phyloP scores from a whole-genome alignment of 1,284 basidiomycete genomes.

The Puccinia novopanici region DNA sequence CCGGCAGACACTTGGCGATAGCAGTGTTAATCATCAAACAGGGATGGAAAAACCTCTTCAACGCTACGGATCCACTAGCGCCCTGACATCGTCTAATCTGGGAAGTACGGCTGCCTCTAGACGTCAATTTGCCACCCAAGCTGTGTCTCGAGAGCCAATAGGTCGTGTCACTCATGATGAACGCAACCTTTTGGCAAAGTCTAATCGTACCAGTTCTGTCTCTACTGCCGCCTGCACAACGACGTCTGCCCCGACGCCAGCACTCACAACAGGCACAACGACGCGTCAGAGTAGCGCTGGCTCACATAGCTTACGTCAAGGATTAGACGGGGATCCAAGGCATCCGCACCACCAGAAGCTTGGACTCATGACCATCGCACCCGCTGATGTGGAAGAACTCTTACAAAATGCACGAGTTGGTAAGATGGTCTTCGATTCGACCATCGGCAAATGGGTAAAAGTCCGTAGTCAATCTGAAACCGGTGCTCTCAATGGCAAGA shows the following conservation, averaged over 20 bases:
- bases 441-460: constrained; percentile 46
- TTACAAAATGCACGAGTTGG: constrained; percentile 45
- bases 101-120: constrained; percentile 5
- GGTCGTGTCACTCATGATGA: constrained; percentile 20
- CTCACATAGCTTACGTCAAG: constrained; percentile 7
- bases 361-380: constrained; percentile 49
- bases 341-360: constrained; percentile 34
- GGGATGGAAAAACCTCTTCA: neutral
- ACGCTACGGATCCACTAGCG: constrained; percentile 18
- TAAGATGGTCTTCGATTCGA: constrained; percentile 50
- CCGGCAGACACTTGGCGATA: constrained; percentile 44
- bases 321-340: constrained; percentile 8
- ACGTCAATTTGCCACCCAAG: constrained; percentile 44
- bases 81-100: constrained; percentile 5
- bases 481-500: constrained; percentile 17
- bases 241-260: constrained; percentile 30
- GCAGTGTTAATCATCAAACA: neutral
- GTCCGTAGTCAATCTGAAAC: constrained; percentile 35
- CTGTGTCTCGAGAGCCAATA: constrained; percentile 14
- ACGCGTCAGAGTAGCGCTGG: constrained; percentile 18
- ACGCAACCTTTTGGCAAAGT: constrained; percentile 15
- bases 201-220: constrained; percentile 6
- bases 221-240: constrained; percentile 19
- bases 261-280: constrained; percentile 31
- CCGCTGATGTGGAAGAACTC: constrained; percentile 46